A percentile compares a stretch with the other conserved stretches of the same genome.
Evolutionary conservation across 73 alveolate species (phyloP).

Genomic region (Tetrahymena borealis): DNA sequence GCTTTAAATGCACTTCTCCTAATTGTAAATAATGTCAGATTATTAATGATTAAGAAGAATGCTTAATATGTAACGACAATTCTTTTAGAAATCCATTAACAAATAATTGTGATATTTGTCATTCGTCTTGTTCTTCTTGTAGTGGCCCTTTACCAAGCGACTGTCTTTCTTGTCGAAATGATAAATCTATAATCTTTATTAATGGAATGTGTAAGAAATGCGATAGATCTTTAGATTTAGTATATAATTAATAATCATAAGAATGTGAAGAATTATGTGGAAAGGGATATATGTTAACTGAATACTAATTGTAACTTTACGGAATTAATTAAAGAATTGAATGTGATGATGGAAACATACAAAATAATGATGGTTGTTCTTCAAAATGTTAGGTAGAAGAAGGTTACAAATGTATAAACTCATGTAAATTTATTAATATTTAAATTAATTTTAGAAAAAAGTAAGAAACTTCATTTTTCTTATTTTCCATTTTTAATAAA

Average conservation of each 20-base stretch:
- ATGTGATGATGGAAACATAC: background rate
- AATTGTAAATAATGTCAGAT: background rate
- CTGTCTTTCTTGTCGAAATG: background rate
- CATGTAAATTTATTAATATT: background rate
- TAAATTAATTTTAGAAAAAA: no score
- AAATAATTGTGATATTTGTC: background rate
- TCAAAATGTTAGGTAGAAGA: background rate
- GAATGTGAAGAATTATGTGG: background rate
- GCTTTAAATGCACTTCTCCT: background rate
- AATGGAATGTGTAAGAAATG: background rate
- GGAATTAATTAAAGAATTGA: background rate
- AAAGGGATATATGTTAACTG: background rate
- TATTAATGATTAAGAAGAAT: background rate
- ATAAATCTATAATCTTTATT: background rate
- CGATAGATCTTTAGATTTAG: background rate
- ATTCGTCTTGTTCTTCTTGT: background rate
- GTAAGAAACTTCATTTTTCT: no score
- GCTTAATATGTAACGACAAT: background rate
- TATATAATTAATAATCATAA: background rate
- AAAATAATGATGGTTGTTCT: background rate
- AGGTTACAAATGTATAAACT: background rate
- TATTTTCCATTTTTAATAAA: no score
- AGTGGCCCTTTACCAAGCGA: background rate
- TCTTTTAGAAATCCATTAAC: background rate
- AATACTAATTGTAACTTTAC: background rate